Conservation (phyloP, 1,284 basidiomycete species). For the Malassezia japonica region DNA sequence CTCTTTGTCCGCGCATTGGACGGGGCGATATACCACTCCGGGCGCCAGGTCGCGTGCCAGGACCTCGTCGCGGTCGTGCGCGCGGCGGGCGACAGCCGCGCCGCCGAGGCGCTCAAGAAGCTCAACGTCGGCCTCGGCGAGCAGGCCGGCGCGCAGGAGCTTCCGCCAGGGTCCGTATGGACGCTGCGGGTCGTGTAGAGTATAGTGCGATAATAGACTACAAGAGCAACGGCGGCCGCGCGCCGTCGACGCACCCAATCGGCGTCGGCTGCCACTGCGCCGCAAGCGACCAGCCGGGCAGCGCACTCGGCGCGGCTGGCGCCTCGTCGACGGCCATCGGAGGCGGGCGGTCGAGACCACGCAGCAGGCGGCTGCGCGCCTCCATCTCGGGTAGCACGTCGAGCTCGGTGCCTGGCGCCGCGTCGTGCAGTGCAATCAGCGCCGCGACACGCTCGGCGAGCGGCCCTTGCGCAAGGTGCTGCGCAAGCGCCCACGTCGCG, state of each 20-base stretch:
- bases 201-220: neutral
- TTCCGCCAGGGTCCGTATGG: slow-evolving; percentile 23
- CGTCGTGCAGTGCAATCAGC: neutral
- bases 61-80: slow-evolving; percentile 32
- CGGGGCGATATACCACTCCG: slow-evolving; percentile 39
- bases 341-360: neutral
- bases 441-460: neutral
- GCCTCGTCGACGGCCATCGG: neutral
- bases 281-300: slow-evolving; percentile 6
- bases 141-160: slow-evolving; percentile 17
- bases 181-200: slow-evolving; percentile 25
- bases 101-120: slow-evolving; percentile 25
- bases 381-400: slow-evolving; percentile 5
- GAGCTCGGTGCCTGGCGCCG: neutral
- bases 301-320: neutral
- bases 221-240: neutral
- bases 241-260: slow-evolving; percentile 13
- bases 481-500: neutral
- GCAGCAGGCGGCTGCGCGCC: neutral
- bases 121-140: slow-evolving; percentile 29
- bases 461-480: neutral
- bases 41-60: slow-evolving; percentile 30
- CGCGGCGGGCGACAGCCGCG: slow-evolving; percentile 27
- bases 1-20: slow-evolving; percentile 40
- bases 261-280: slow-evolving; percentile 8